Percentiles rank a stretch among this genome's conserved stretches.
These are phyloP conservation scores for Pezicula radicicola DNA, from an alignment of 2,329 filamentous ascomycete species.

Conservation along the genomic window DNA sequence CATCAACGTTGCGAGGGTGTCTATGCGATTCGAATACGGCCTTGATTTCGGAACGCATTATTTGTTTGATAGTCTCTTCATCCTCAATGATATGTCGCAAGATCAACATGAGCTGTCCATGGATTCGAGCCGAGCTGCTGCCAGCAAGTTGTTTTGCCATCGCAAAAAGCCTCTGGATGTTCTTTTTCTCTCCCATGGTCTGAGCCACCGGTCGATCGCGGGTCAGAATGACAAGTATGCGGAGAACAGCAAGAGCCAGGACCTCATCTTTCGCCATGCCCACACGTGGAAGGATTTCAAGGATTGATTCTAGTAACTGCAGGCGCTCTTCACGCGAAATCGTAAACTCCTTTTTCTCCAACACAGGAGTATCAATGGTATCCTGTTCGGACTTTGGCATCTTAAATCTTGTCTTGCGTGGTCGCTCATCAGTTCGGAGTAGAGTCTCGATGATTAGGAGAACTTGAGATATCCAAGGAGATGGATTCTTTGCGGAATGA, in stretches of 20 bases:
- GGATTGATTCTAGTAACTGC: conserved; percentile 71
- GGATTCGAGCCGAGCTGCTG: conserved; percentile 71
- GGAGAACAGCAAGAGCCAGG: conserved; percentile 77
- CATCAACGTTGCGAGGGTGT: conserved; percentile 60
- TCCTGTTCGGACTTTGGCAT: conserved; percentile 48
- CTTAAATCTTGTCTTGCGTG: conserved; percentile 70
- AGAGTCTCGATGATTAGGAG: conserved; percentile 87
- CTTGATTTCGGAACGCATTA: conserved; percentile 88
- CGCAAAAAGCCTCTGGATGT: conserved; percentile 85
- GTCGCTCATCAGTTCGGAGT: conserved; percentile 84
- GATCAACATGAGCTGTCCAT: conserved; percentile 66
- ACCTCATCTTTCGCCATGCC: conserved; percentile 72
- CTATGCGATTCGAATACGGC: conserved; percentile 62
- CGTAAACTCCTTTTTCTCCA: conserved; percentile 58
- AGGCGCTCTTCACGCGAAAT: conserved; percentile 64
- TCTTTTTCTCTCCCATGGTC: conserved; percentile 79
- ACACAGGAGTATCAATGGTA: conserved; percentile 48
- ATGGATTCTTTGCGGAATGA: conserved; percentile 71
- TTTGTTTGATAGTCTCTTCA: conserved; percentile 82
- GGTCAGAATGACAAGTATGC: conserved; percentile 85
- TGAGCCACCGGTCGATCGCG: conserved; percentile 73
- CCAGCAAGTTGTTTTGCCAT: conserved; percentile 93
- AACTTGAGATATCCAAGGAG: conserved; percentile 89
- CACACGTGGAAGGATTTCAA: conserved; percentile 80
- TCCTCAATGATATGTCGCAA: conserved; percentile 93